These are phyloP conservation scores for Tanacetum coccineum DNA, from an alignment of 129 eudicot species.

Conservation along the genomic window DNA sequence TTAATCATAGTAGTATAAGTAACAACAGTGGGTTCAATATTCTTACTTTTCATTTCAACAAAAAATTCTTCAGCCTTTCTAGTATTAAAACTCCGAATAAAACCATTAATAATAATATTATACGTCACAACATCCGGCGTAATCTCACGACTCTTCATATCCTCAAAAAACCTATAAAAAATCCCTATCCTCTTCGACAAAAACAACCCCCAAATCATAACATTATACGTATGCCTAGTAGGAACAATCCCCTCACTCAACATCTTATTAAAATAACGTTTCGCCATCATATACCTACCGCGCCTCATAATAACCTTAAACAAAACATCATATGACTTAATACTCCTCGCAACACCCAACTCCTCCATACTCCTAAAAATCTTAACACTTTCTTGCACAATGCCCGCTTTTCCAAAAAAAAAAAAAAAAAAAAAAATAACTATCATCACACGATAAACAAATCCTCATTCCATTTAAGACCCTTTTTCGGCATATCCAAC, in stretches of 20 bases:
- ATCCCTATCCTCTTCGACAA: slow-evolving; percentile 58
- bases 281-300: slow-evolving; percentile 91
- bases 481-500: slow-evolving; percentile 85
- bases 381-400: slow-evolving; percentile 86
- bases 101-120: slow-evolving; percentile 79
- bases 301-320: slow-evolving; percentile 76
- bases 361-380: slow-evolving; percentile 74
- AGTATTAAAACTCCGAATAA: slow-evolving; percentile 48
- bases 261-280: slow-evolving; percentile 84
- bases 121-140: slow-evolving; percentile 83
- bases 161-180: slow-evolving; percentile 75
- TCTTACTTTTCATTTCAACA: slow-evolving; percentile 75
- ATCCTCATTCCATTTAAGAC: slow-evolving; percentile 81
- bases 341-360: slow-evolving; percentile 62
- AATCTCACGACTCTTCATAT: slow-evolving; percentile 70
- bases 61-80: slow-evolving; percentile 75
- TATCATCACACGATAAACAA: slow-evolving; percentile 69
- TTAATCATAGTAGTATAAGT: slow-evolving; percentile 87
- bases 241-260: slow-evolving; percentile 68
- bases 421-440: no score
- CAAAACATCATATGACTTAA: slow-evolving; percentile 60
- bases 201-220: slow-evolving; percentile 87
- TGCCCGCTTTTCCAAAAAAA: slow-evolving; percentile 68
- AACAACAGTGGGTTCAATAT: slow-evolving; percentile 67
- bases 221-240: slow-evolving; percentile 59